Conservation (phyloP, 768 basidiomycete genomes). For the Terana coerulea region DNA sequence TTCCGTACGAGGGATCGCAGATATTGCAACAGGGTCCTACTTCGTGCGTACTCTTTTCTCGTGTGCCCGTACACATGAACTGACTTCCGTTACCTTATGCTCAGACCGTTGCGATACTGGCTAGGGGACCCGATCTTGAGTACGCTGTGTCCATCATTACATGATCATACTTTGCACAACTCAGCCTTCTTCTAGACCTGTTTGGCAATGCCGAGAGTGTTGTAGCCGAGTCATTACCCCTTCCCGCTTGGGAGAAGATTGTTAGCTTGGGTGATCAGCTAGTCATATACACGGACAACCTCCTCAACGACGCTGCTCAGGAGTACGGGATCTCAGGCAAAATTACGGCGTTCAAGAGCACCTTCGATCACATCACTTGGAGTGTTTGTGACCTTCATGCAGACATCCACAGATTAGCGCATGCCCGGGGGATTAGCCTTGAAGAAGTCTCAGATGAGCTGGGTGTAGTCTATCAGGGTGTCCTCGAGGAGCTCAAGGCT, state of each 20-base stretch:
- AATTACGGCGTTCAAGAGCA: conserved; percentile 15
- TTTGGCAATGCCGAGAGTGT: too few relatives aligned
- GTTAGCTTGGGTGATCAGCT: background rate
- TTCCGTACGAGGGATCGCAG: too few relatives aligned
- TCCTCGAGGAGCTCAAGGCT: conserved; percentile 24
- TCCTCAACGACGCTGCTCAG: background rate
- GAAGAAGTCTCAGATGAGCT: conserved; percentile 21
- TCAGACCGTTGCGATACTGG: too few relatives aligned
- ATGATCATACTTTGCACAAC: too few relatives aligned
- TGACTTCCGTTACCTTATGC: too few relatives aligned
- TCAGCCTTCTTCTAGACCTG: too few relatives aligned
- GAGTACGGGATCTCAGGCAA: background rate
- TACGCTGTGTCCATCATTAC: too few relatives aligned
- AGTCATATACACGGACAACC: background rate
- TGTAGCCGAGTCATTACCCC: background rate
- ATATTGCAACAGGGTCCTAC: too few relatives aligned
- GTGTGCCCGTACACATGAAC: too few relatives aligned
- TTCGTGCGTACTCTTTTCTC: too few relatives aligned
- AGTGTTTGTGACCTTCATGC: conserved; percentile 15
- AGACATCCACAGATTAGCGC: background rate
- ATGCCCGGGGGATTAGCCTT: background rate
- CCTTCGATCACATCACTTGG: conserved; percentile 18
- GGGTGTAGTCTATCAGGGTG: conserved; percentile 3
- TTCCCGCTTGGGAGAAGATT: background rate
- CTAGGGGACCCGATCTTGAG: too few relatives aligned